These are phyloP conservation scores for Cyclostephanos invisitatus DNA, from an alignment of 108 stramenopile species.

Conservation along the genomic window DNA sequence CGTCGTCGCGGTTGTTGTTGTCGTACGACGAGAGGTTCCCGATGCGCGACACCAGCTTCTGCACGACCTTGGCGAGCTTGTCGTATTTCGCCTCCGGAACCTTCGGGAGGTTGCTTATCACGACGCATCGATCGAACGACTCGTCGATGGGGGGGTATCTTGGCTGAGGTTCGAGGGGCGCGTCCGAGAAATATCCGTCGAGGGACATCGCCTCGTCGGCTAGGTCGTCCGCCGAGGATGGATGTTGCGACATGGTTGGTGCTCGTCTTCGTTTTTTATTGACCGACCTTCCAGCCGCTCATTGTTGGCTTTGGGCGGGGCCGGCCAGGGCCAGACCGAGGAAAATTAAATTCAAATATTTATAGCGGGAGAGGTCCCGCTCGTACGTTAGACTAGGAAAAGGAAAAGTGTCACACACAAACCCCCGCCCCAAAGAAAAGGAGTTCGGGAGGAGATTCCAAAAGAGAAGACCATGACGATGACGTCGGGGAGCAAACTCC, in stretches of 20 bases:
- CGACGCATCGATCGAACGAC: constrained; percentile 71
- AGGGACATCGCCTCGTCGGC: constrained; percentile 75
- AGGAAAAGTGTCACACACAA: neutral
- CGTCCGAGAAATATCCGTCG: constrained; percentile 86
- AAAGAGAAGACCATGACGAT: neutral
- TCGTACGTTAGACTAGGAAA: too few species aligned
- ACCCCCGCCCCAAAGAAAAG: too few species aligned
- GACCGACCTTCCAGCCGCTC: too few species aligned
- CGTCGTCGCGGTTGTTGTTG: constrained; percentile 43
- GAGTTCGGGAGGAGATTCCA: too few species aligned
- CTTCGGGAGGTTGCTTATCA: constrained; percentile 83
- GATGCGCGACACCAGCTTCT: constrained; percentile 69
- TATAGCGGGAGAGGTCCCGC: too few species aligned
- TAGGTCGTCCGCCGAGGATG: constrained; percentile 13
- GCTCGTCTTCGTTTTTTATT: too few species aligned
- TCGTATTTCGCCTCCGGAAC: constrained; percentile 78
- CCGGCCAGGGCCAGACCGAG: too few species aligned
- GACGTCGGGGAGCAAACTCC: constrained; percentile 24
- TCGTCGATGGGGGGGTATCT: constrained; percentile 72
- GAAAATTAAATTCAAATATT: too few species aligned
- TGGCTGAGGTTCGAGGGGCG: constrained; percentile 74
- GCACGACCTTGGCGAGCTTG: constrained; percentile 77
- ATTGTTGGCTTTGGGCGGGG: too few species aligned
- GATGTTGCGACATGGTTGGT: neutral
- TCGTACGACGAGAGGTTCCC: constrained; percentile 62